Evolutionary conservation across 2,329 filamentous ascomycete species (phyloP), one percentile per base, ranked within the genome.

Genomic region (Fusarium continuum): DNA sequence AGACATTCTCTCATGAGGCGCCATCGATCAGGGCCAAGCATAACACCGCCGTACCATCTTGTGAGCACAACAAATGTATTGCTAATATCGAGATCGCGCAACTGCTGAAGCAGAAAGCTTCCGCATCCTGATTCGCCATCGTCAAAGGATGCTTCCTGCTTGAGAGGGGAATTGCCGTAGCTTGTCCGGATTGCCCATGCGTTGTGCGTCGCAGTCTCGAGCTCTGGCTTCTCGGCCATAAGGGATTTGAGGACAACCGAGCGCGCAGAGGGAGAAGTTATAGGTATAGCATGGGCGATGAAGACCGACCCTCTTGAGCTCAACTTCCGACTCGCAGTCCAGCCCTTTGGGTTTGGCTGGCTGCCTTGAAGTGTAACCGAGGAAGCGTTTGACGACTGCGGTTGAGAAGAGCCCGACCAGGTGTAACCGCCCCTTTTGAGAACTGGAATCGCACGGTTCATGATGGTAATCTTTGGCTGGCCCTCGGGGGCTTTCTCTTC

Each of bases 391-490:
- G 70, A 61, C 9, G 64, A 61, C 6, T 53, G 19, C 13, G 49
- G 38, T 14, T 65, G 54, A n/a, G 61, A 56, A 17, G 64, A 63
- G 10, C 65, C 65, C 5, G 72, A 68, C 76, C 76, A 78, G 8
- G 72, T 80, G 73, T 95, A 95, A 2, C 90, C 91, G 73, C 90
- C 88, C 66, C 92, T 81, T 75, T 92, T 93, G 68, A 96, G 80
- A 2, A 95, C 90, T 4, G 85, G 83, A 13, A 96, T 79, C 46
- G 92, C 87, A 48, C 91, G 84, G 0, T 89, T 90, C 82, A 95
- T 84, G 10, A 96, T 83, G 50, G 77, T 87, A 4, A 94, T 81
- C 23, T 84, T 83, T 1, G 92, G 91, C 74, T 95, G 91, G 0
- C 92, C 91, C 55, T 89, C 83, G 0, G 89, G 90, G 82, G 89